Evolutionary conservation across 495 filamentous ascomycete genomes (phyloP), one percentile per base, ranked within the genome.

Genomic region (Aspergillus baeticus): DNA sequence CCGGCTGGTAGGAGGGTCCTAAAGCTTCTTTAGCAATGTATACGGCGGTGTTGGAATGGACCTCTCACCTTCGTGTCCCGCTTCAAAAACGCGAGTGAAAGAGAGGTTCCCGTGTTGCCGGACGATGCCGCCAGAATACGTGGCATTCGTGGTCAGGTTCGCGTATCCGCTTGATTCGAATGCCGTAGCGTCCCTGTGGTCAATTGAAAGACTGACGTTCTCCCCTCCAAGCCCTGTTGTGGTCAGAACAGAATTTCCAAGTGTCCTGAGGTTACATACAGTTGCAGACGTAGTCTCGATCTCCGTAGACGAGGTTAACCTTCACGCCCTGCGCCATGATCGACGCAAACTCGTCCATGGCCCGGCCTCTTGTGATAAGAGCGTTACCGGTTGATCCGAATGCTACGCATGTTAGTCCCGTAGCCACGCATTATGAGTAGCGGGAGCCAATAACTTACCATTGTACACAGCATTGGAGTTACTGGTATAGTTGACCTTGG

Each of bases 271-370:
- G 15, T 17, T 2, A 17, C 37, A 41, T 41, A 41, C 63, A 63
- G 62, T 75, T 80, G 62, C 78, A 79, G n/a, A 67, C 64, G 42
- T 75, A 82, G 51, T 81, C 78, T 15, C 70, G 63, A 65, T 77
- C 77, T 29, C 81, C 86, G 56, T 86, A 87, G 44, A 87, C 71
- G 11, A 89, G 69, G 17, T 79, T 77, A 11, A 89, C 80, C 39
- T 82, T 80, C 50, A 88, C 75, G 7, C 75, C 75, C 29, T 64
- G 65, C 10, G 72, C 60, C 5, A 83, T 63, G 11, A 82, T 47
- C 21, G 74, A 71, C 18, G 63, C 66, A 20, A 84, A 55, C 35
- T 74, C 69, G 22, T 74, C 71, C 15, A 79, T 49, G 44, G 73
- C 73, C 17, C 75, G 75, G 44, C 64, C 55, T 13, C 18, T 47